These are phyloP conservation scores for Neophaeococcomyces mojaviensis DNA, from an alignment of 2,329 filamentous ascomycete genomes.

Conservation along the genomic window DNA sequence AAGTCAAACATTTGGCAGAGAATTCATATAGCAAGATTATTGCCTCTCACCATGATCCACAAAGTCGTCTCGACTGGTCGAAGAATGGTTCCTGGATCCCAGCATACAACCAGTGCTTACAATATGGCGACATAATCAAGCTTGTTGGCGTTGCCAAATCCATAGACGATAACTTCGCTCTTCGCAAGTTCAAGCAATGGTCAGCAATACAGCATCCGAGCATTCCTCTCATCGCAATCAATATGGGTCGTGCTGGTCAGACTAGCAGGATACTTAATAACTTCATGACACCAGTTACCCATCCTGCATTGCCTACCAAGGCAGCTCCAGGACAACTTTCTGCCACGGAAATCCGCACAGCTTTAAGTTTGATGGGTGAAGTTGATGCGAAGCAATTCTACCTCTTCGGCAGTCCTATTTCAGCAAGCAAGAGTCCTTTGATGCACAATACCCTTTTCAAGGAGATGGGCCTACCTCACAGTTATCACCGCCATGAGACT, in stretches of 20 bases:
- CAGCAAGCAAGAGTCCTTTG: conserved; percentile 73
- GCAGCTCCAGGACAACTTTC: conserved; percentile 91
- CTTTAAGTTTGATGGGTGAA: conserved; percentile 69
- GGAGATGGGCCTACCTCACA: conserved; percentile 70
- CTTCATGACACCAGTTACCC: conserved; percentile 92
- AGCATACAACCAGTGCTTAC: conserved; percentile 80
- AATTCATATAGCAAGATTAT: conserved; percentile 77
- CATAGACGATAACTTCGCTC: conserved; percentile 77
- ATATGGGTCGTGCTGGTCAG: conserved; percentile 85
- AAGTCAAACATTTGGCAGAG: conserved; percentile 50
- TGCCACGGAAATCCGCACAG: conserved; percentile 76
- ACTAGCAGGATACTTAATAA: conserved; percentile 82
- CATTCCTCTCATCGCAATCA: conserved; percentile 85
- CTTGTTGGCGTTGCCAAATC: conserved; percentile 72
- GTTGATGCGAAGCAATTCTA: conserved; percentile 71
- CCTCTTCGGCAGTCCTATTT: conserved; percentile 80
- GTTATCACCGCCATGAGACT: conserved; percentile 73
- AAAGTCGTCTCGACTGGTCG: conserved; percentile 71
- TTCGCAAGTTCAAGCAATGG: conserved; percentile 71
- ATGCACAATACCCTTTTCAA: conserved; percentile 82
- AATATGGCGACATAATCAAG: conserved; percentile 90
- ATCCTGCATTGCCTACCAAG: conserved; percentile 81
- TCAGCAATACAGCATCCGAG: conserved; percentile 61
- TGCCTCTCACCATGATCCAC: conserved; percentile 88
- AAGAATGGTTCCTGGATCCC: conserved; percentile 80